These are phyloP conservation scores for Alternaria arborescens DNA, from an alignment of 2,329 filamentous ascomycete genomes.

Conservation along the genomic window DNA sequence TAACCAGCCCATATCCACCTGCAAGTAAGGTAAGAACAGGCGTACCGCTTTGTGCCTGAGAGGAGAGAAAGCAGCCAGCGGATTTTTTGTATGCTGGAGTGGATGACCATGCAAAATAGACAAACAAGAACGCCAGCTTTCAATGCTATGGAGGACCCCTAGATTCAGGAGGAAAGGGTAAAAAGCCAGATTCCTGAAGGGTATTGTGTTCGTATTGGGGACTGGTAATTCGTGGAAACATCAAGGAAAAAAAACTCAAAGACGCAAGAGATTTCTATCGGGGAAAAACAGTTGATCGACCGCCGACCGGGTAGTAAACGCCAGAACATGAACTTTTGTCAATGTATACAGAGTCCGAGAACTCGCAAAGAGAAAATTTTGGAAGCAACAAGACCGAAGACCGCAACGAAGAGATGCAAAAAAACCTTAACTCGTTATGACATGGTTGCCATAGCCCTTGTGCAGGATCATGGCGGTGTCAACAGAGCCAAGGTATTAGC, in stretches of 20 bases:
- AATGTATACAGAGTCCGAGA: slow-evolving; percentile 33
- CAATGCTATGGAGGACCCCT: slow-evolving; percentile 33
- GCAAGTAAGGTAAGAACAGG: slow-evolving; percentile 26
- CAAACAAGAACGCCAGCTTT: slow-evolving; percentile 39
- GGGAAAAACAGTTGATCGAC: slow-evolving; percentile 27
- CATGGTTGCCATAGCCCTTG: not conserved
- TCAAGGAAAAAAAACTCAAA: slow-evolving; percentile 21
- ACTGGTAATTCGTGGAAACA: slow-evolving; percentile 35
- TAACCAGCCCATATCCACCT: slow-evolving; percentile 8
- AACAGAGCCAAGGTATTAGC: slow-evolving; percentile 61
- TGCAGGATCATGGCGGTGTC: slow-evolving; percentile 46
- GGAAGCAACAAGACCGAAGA: slow-evolving; percentile 32
- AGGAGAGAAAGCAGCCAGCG: slow-evolving; percentile 21
- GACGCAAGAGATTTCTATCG: slow-evolving; percentile 28
- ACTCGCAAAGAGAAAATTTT: slow-evolving; percentile 25
- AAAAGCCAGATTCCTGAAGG: slow-evolving; percentile 27
- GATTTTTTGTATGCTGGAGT: slow-evolving; percentile 18
- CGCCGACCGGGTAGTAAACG: slow-evolving; percentile 40
- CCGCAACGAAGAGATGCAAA: not conserved
- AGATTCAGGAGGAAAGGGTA: slow-evolving; percentile 23
- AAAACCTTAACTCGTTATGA: not conserved
- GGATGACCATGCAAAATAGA: slow-evolving; percentile 34
- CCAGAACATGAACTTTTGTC: slow-evolving; percentile 44
- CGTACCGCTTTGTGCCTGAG: slow-evolving; percentile 43
- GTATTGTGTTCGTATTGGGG: slow-evolving; percentile 38